A percentile compares a stretch with the other conserved stretches of the same genome.
These are phyloP conservation scores for Orobanche coerulescens DNA, from an alignment of 257 asterid genomes.

Conservation along the genomic window DNA sequence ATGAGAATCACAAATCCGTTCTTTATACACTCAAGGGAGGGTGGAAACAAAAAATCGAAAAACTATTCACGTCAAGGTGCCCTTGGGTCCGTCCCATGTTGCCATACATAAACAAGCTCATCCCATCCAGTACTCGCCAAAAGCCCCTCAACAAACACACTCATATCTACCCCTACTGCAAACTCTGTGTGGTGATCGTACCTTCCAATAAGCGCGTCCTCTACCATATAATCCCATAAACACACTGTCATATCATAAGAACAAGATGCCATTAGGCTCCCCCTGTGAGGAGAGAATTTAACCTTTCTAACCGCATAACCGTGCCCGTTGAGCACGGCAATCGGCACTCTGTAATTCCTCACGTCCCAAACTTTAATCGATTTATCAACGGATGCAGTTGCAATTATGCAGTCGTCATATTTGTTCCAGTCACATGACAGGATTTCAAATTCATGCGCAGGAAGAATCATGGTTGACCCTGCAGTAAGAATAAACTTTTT, in stretches of 20 bases:
- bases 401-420: conserved; percentile 83
- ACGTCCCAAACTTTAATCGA: conserved; percentile 94
- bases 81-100: conserved; percentile 92
- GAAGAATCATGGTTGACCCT: conserved; percentile 97
- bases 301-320: conserved; percentile 92
- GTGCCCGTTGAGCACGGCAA: conserved; percentile 88
- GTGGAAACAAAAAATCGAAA: conserved; percentile 3
- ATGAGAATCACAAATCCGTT: conserved; percentile 10
- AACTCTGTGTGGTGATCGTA: conserved; percentile 94
- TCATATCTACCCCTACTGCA: conserved; percentile 92
- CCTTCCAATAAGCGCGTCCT: conserved; percentile 78
- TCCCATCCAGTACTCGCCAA: conserved; percentile 98
- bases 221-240: conserved; percentile 96
- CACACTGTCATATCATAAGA: conserved; percentile 93
- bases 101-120: conserved; percentile 94
- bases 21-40: conserved; percentile 19
- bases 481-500: conserved; percentile 8
- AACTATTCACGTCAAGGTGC: conserved; percentile 45
- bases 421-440: conserved; percentile 97
- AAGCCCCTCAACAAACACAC: conserved; percentile 91
- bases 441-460: conserved; percentile 89
- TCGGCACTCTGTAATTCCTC: conserved; percentile 74
- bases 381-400: conserved; percentile 90
- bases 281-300: conserved; percentile 88
- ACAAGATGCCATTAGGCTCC: conserved; percentile 67